Conservation (phyloP, 495 filamentous ascomycete species). For the Trypethelium eluteriae region DNA sequence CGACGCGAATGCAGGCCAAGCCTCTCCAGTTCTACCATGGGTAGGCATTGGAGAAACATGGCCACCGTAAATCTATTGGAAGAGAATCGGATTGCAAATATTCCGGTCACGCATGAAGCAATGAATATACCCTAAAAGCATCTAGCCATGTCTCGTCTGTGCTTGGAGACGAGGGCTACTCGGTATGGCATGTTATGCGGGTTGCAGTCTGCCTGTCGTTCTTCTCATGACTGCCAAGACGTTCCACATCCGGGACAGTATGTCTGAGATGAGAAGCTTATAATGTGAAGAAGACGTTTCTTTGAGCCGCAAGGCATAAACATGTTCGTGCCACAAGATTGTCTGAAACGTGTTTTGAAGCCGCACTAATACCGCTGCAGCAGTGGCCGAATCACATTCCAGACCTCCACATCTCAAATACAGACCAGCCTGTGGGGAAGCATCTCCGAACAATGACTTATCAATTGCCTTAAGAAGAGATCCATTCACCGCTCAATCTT, state of each 20-base stretch:
- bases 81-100: conserved; percentile 2
- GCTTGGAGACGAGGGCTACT: background rate
- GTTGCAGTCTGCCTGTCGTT: background rate
- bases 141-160: background rate
- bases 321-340: background rate
- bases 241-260: background rate
- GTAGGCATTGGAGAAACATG: background rate
- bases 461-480: too few relatives aligned
- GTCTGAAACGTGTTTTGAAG: conserved; percentile 5
- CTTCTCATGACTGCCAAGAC: background rate
- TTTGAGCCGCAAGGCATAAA: conserved; percentile 9
- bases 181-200: background rate
- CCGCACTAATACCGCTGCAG: background rate
- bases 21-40: background rate
- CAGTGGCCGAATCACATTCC: background rate
- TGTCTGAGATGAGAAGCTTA: background rate
- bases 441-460: too few relatives aligned
- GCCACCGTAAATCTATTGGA: too few relatives aligned
- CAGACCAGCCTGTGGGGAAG: too few relatives aligned
- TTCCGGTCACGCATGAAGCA: background rate
- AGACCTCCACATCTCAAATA: background rate
- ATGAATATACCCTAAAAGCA: background rate
- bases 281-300: background rate
- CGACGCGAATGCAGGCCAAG: background rate
- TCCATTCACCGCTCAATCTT: too few relatives aligned